Conservation (phyloP, 2,329 filamentous ascomycete species). For the Cladobotryum protrusum region DNA sequence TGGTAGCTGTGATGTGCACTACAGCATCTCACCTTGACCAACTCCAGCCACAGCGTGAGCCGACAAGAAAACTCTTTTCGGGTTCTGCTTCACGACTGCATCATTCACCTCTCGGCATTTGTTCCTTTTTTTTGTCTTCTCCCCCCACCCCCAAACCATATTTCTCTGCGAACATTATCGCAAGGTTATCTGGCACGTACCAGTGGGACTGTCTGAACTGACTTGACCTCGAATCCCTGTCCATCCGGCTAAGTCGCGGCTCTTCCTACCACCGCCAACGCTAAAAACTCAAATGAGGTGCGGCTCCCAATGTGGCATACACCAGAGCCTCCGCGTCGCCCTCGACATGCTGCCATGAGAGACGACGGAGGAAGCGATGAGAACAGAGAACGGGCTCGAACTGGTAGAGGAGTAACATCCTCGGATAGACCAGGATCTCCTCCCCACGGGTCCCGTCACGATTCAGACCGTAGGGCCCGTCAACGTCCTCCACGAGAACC, state of each 20-base stretch:
- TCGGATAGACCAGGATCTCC: conserved; percentile 27
- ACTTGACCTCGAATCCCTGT: conserved; percentile 15
- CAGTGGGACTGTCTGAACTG: conserved; percentile 8
- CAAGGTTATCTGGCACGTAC: not conserved
- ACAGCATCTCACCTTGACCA: no score
- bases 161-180: not conserved
- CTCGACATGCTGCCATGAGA: conserved; percentile 37
- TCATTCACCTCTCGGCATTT: not conserved
- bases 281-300: conserved; percentile 35
- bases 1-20: no score
- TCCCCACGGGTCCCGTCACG: conserved; percentile 26
- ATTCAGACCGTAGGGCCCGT: conserved; percentile 22
- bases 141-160: not conserved
- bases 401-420: conserved; percentile 28
- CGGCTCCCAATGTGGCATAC: conserved; percentile 23
- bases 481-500: conserved; percentile 29
- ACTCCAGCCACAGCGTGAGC: no score
- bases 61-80: not conserved
- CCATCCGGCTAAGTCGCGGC: conserved; percentile 34
- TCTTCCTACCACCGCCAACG: conserved; percentile 26
- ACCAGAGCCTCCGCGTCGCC: conserved; percentile 28
- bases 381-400: conserved; percentile 31
- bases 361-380: conserved; percentile 32
- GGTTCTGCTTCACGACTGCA: not conserved
- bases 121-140: not conserved